Evolutionary conservation across 192 early-diverging fungal genomes (phyloP), one percentile per base, ranked within the genome.

Genomic region (Geranomyces michiganensis): DNA sequence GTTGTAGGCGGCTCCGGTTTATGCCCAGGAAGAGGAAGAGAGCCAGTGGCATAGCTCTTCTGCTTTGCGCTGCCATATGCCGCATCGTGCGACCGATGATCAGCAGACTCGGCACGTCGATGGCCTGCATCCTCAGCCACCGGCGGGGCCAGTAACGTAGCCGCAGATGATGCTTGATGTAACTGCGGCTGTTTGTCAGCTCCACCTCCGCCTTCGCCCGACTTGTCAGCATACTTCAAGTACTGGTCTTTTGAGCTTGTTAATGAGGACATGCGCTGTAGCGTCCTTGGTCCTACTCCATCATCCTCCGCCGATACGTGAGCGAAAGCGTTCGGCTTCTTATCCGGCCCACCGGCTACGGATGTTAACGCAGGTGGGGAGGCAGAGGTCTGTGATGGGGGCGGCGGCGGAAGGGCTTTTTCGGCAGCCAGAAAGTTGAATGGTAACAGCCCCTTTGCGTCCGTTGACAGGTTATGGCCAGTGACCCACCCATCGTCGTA

Each of bases 401-500:
- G 58, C 30, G 24, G 31, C 31, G 17, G 15, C 3, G 22, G 12
- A 14, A 51, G 24, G 12, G 47, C 36, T 30, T 56, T 70, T 31
- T 36, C 22, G 17, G 65, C 63, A 45, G 59, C 62, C n/a, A 80
- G 55, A 66, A 80, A 80, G 73, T 80, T 80, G 49, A 31, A 31
- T 14, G 79, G 79, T 0, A 80, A 29, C 43, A 80, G 62, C 29
- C 79, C 79, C 1, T 21, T 67, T 26, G 24, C 73, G 21, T 70
- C 43, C 15, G 77, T 80, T 12, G 36, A 63, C 22, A 77, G 55
- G 53, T 80, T 80, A 5, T 68, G 47, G 12, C 73, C 77, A 2
- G 73, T 30, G 22, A 68, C 68, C 79, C 79, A 80, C 12, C 77
- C 79, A 15, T 56, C 62, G 44, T 64, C 62, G 27, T 64, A 64